Percentiles rank a stretch among this genome's conserved stretches.
phyloP scores from a whole-genome alignment of 257 asterid species.

The Solanum stenotomum region DNA sequence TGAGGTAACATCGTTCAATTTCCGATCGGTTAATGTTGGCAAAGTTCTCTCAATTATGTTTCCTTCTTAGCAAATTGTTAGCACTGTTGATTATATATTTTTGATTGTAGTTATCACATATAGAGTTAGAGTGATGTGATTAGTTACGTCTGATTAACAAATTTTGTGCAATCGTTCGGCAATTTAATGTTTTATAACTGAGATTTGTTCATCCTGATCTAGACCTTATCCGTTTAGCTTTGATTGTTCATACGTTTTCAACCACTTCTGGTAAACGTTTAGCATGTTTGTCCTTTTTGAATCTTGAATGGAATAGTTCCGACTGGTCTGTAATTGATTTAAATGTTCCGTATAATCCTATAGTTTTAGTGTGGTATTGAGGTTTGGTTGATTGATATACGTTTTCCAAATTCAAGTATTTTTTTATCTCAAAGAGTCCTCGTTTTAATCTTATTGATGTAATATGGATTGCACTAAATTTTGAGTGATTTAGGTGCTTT shows the following conservation, averaged over 20 bases:
- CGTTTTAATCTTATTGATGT: neutral
- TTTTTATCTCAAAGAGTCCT: no score
- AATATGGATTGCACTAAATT: neutral
- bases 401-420: neutral
- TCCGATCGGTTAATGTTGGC: neutral
- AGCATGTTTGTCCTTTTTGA: neutral
- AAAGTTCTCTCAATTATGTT: neutral
- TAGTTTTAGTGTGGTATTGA: neutral
- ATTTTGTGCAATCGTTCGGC: no score
- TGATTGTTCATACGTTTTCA: neutral
- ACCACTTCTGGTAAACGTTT: neutral
- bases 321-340: neutral
- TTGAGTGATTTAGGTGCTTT: neutral
- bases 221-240: neutral
- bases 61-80: neutral
- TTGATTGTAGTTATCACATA: neutral
- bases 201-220: neutral
- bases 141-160: neutral
- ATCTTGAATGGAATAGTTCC: no score
- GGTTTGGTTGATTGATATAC: neutral
- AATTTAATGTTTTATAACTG: neutral
- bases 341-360: neutral
- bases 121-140: neutral
- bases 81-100: neutral
- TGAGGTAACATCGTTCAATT: constrained; percentile 14